Conservation (phyloP, 352 stramenopile genomes). For the Phytopythium kandeliae region DNA sequence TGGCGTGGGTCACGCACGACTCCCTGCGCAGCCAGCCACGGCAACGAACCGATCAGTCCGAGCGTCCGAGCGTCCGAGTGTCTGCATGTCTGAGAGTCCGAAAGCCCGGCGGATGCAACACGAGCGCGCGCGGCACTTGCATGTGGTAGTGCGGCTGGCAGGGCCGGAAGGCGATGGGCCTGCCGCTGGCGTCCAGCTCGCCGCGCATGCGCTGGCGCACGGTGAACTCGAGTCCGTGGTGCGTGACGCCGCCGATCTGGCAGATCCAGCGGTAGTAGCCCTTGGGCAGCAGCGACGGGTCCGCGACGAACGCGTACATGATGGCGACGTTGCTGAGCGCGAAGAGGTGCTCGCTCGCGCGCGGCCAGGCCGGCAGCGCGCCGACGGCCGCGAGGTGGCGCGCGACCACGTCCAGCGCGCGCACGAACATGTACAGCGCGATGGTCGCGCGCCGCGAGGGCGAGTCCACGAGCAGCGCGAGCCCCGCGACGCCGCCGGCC, state of each 20-base stretch:
- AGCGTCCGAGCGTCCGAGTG: no score
- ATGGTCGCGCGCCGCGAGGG: conserved; percentile 57
- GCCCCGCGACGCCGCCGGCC: conserved; percentile 54
- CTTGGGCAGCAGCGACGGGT: conserved; percentile 64
- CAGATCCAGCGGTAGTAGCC: conserved; percentile 85
- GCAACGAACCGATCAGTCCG: no score
- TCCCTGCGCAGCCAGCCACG: conserved; percentile 46
- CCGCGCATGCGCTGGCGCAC: conserved; percentile 51
- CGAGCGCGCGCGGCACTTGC: conserved; percentile 22
- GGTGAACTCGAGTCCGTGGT: conserved; percentile 69
- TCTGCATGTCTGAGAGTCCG: no score
- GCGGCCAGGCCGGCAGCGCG: conserved; percentile 44
- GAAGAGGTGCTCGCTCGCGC: conserved; percentile 74
- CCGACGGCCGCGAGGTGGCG: conserved; percentile 56
- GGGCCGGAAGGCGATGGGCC: conserved; percentile 46
- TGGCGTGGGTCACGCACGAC: conserved; percentile 71
- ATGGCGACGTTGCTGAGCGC: conserved; percentile 69
- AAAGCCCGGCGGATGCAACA: background rate
- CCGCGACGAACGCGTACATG: conserved; percentile 74
- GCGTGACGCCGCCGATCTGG: conserved; percentile 58
- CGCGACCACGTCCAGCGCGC: conserved; percentile 78
- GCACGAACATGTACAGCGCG: conserved; percentile 83
- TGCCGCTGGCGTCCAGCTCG: conserved; percentile 30
- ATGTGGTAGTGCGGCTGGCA: conserved; percentile 87
- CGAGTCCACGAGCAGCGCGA: conserved; percentile 69